A percentile compares a stretch with the other conserved stretches of the same genome.
Conservation (phyloP, 73 alveolate species). For the Strombidium stylifer region DNA sequence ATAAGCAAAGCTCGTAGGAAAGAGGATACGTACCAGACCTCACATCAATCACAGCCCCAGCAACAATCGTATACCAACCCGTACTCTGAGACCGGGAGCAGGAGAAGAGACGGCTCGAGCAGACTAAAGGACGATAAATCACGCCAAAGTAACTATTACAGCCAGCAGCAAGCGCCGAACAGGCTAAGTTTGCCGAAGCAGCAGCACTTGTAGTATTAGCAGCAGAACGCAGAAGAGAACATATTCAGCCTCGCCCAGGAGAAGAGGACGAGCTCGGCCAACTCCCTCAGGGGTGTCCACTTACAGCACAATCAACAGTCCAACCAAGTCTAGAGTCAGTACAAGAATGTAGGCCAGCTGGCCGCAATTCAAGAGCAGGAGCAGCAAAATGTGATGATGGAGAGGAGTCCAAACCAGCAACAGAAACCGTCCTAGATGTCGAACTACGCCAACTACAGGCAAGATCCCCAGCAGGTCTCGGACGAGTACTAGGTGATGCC, state of each 20-base stretch:
- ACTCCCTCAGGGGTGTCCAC: neutral
- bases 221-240: neutral
- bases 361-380: neutral
- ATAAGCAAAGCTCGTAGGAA: too few relatives aligned
- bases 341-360: neutral
- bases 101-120: neutral
- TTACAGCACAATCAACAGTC: neutral
- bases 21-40: too few relatives aligned
- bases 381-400: neutral
- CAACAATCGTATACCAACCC: neutral
- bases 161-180: too few relatives aligned
- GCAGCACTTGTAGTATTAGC: neutral
- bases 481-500: too few relatives aligned
- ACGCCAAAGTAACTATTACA: neutral
- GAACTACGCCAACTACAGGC: too few relatives aligned
- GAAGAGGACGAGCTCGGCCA: neutral
- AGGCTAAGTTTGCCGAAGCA: too few relatives aligned
- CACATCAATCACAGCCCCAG: too few relatives aligned
- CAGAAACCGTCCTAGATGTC: too few relatives aligned
- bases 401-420: too few relatives aligned
- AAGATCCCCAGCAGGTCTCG: too few relatives aligned
- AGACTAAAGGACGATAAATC: neutral
- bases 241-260: neutral
- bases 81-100: neutral
- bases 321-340: neutral